Conservation (phyloP, 768 basidiomycete genomes). For the Cystofilobasidium capitatum region DNA sequence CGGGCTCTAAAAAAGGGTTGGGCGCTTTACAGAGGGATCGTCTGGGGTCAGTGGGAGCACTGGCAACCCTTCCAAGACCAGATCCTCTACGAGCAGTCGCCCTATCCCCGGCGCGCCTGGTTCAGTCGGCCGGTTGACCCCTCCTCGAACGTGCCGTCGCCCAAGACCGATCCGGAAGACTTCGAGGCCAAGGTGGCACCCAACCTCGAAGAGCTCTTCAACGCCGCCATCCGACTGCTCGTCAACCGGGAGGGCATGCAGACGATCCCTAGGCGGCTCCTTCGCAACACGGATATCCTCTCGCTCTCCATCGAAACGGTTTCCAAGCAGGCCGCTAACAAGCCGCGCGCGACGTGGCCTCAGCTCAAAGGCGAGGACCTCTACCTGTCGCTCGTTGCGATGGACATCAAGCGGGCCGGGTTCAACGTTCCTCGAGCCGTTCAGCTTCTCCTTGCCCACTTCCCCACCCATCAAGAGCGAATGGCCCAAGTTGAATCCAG, state of each 20-base stretch:
- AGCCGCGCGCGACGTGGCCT: neutral
- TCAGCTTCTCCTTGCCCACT: neutral
- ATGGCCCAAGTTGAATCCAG: neutral
- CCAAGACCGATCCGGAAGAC: no score
- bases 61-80: neutral
- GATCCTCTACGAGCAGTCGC: neutral
- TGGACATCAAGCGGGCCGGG: slow-evolving; percentile 9
- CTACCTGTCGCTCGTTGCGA: neutral
- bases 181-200: no score
- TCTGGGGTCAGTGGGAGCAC: slow-evolving; percentile 13
- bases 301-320: neutral
- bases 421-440: neutral
- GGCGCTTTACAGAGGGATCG: slow-evolving; percentile 11
- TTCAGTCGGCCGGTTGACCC: no score
- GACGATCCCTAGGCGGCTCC: neutral
- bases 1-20: neutral
- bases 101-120: neutral
- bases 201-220: neutral
- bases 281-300: neutral
- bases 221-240: neutral
- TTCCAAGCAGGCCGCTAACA: neutral
- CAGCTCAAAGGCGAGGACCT: neutral
- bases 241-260: neutral
- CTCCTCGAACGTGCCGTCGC: no score
- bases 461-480: neutral